Conservation (phyloP, 345 rosid genomes). For the Aquilaria yunnanensis region DNA sequence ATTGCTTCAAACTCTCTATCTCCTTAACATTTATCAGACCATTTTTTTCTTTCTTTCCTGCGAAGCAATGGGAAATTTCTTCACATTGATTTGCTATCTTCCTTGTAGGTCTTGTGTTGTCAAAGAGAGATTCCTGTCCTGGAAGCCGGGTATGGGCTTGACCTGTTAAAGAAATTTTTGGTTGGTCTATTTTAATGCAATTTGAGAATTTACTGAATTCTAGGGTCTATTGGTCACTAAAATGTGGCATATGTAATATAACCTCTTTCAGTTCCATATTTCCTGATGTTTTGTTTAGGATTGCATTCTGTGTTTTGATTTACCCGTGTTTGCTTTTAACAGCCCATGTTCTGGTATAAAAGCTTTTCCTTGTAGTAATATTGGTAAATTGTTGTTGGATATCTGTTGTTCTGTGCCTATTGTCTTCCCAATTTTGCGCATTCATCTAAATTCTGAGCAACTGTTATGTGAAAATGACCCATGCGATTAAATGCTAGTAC, state of each 20-base stretch:
- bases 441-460: too few species aligned
- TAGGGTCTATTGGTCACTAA: neutral
- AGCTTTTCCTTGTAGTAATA: too few species aligned
- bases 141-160: conserved; percentile 46
- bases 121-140: conserved; percentile 45
- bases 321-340: neutral
- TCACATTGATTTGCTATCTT: conserved; percentile 1
- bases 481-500: too few species aligned
- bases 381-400: too few species aligned
- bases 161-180: neutral
- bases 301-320: neutral
- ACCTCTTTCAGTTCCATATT: neutral
- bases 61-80: neutral
- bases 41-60: neutral
- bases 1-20: conserved; percentile 8
- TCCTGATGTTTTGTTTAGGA: neutral
- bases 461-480: too few species aligned
- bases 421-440: too few species aligned
- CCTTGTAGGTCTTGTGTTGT: conserved; percentile 42
- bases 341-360: too few species aligned
- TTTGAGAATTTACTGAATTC: neutral
- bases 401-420: too few species aligned
- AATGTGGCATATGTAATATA: neutral
- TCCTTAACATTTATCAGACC: neutral
- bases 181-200: neutral